Base-by-base conservation (phyloP, 2,329 filamentous ascomycete species). In the Pseudopithomyces maydicus region DNA sequence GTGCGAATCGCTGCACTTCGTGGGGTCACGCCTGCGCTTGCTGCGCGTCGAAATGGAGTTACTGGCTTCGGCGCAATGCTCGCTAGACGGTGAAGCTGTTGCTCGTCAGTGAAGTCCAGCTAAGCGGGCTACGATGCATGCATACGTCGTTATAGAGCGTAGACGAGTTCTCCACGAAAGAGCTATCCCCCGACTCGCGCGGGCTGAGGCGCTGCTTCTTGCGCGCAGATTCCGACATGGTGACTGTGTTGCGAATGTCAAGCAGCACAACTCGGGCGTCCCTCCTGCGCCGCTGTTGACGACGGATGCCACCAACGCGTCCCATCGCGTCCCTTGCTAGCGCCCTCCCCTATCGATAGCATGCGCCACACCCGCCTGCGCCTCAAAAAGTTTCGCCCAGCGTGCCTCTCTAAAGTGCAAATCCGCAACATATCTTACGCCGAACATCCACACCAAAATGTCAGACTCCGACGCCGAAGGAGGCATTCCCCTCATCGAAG, bases 401-500 rank as follows among this genome's bases (percentile, higher is more conserved):
- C 26, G 4, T 29, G 26, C 26, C 8, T 29, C 55, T 53, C 46
- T 15, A 41, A 41, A 19, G 4, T 29, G n/a, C 53, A 49, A 29
- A 63, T 53, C 23, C 35, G 35, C 32, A 54, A 42, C 43, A 54
- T 55, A 5, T 56, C 56, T 56, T 57, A 56, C 56, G 49, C 57
- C 54, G 64, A 66, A 66, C 62, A 61, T 43, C 52, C 58, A 45
- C 61, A 51, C 64, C 69, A 70, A 54, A 55, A 81, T 81, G 79
- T 79, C 79, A 50, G 79, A 79, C 64, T 75, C 77, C 10, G 79
- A 79, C 41, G 67, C 70, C 43, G 76, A 77, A 56, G 73, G 70
- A 32, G 79, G 79, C 14, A 72, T 80, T 10, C 79, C 79, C 52
- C 72, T 81, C 41, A 73, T 81, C 23, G 78, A 81, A 57, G 67